Base-by-base conservation (phyloP, 208 protist genomes). In the Trichomonas vaginalis region DNA sequence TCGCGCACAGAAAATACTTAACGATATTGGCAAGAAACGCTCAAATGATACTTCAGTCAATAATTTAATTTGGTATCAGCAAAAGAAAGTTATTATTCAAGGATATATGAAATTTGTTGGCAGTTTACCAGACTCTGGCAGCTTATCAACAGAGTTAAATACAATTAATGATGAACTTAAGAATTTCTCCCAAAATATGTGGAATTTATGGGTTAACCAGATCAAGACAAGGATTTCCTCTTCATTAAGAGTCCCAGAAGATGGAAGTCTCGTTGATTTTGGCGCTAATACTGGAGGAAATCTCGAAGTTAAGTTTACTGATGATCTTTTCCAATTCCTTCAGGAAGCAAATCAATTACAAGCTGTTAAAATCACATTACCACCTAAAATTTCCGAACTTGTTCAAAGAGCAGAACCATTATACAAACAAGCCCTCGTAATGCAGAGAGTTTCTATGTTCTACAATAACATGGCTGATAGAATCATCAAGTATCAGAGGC, bases 391-490 rank as follows among this genome's bases (percentile, higher is more conserved):
- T 92, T 23, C 42, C n/a, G 86, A 92, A 35, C 35, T 92, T 39
- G 86, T 51, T 51, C 42, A 92, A 35, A 48, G 32, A 39, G 86
- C 86, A 35, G 10, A 48, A 39, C 86, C 40, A 48, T 48, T 51
- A 14, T 92, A 56, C 37, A 92, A 92, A 39, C 86, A 92, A 51
- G 86, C 86, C n/a, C 46, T 92, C 17, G 45, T 92, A 39, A 92
- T 95, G 92, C 97, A 98, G 95, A 96, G 98, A 96, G 97, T 98
- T 62, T 97, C 97, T 21, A 98, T 97, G 95, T 98, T 98, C 87
- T 98, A 98, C 96, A 98, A 98, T 96, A 97, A 96, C 0, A 97
- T 98, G 87, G 92, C 96, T 51, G 40, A 37, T 17, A 96, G 98
- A 96, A 98, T 98, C 0, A 96, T 98, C 21, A 80, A 61, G 79